Base-by-base conservation (phyloP, 2,329 filamentous ascomycete species). In the Curvularia hawaiiensis region DNA sequence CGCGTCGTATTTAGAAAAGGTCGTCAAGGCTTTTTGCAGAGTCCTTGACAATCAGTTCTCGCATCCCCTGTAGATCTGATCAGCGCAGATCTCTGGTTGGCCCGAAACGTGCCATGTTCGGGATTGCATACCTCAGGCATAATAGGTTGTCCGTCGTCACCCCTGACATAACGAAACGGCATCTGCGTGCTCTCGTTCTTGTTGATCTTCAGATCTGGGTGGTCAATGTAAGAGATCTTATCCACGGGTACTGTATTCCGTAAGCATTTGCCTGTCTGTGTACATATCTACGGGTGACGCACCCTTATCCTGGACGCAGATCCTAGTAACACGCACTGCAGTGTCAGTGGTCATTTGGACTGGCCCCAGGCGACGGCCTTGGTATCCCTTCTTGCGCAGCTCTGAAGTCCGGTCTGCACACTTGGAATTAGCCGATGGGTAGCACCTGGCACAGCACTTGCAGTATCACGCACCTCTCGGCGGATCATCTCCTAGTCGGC, bases 261-360 rank as follows among this genome's bases (percentile, higher is more conserved):
- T 74, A 56, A 73, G 69, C 48, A 57, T 49, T 39, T 43, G 43
- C 40, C 50, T 43, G 40, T 38, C 22, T 24, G 22, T 24, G 22
- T 24, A 24, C 2, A 30, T 3, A 47, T 18, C 39, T n/a, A 46
- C 33, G 30, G n/a, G n/a, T 14, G 54, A 73, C 84, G 63, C 78
- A 96, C 93, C 85, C 80, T 90, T 90, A 64, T 93, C 86, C 71
- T 96, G 90, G 11, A 93, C 88, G 6, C 98, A 90, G 67, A 96
- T 89, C 64, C 95, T 86, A 31, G 95, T 98, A 44, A 97, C 94
- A 65, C 95, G 85, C 50, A 97, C 95, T 4, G 95, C 95, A 20
- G 95, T 99, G 75, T 99, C 95, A 4, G 95, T 99, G 3, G 95
- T 98, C 94, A 99, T 97, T 78, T 99, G 95, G 68, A 93, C 89